Evolutionary conservation across 345 rosid species (phyloP).

Genomic region (Aquilaria sinensis): DNA sequence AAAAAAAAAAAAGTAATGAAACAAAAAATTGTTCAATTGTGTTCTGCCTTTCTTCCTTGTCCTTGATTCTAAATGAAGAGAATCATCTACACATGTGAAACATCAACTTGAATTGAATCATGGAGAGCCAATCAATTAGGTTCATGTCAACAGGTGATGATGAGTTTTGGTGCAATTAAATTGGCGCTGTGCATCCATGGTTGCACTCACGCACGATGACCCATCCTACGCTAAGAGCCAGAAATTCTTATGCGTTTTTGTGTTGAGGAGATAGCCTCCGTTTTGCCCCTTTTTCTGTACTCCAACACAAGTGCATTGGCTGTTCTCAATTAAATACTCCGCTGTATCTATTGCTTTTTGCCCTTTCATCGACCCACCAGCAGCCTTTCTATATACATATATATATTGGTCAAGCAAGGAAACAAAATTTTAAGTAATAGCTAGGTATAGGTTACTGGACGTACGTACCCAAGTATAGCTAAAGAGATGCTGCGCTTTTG

Average conservation of each 20-base stretch:
- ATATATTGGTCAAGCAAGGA: neutral
- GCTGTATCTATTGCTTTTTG: constrained; percentile 56
- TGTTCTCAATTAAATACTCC: constrained; percentile 74
- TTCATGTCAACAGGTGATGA: too few species aligned
- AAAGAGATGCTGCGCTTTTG: constrained; percentile 61
- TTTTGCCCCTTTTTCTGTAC: constrained; percentile 82
- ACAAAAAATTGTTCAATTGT: too few species aligned
- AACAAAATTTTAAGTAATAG: neutral
- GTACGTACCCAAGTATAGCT: constrained; percentile 53
- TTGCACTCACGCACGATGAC: too few species aligned
- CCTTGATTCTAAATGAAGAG: too few species aligned
- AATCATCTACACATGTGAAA: too few species aligned
- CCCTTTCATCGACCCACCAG: constrained; percentile 44
- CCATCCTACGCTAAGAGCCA: constrained; percentile 75
- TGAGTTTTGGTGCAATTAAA: too few species aligned
- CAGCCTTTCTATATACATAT: constrained; percentile 32
- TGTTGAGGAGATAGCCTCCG: constrained; percentile 82
- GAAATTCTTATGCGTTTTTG: constrained; percentile 77
- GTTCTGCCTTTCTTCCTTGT: too few species aligned
- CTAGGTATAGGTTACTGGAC: neutral
- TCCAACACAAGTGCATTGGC: constrained; percentile 76
- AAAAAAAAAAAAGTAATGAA: too few species aligned
- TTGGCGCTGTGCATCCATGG: too few species aligned
- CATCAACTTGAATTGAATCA: too few species aligned
- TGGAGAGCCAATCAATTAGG: too few species aligned